Evolutionary conservation across 495 filamentous ascomycete species (phyloP).

Genomic region (Aspergillus heteromorphus): DNA sequence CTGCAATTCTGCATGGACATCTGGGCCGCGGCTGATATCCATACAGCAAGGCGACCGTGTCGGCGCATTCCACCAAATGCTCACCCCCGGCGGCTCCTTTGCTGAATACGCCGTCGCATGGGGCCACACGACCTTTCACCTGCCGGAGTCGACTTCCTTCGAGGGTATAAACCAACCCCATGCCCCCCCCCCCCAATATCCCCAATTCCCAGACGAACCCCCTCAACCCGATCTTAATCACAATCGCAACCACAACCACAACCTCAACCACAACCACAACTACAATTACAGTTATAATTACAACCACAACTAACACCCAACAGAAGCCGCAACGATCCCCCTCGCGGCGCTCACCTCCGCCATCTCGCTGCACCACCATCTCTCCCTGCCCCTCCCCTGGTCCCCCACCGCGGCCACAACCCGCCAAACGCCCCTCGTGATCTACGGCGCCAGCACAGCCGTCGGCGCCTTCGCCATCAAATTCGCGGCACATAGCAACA

Average conservation of each 20-base stretch:
- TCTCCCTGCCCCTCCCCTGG: constrained; percentile 61
- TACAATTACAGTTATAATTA: too few species aligned
- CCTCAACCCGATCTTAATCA: background rate
- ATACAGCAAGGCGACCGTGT: constrained; percentile 58
- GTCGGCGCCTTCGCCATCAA: constrained; percentile 65
- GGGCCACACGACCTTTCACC: constrained; percentile 62
- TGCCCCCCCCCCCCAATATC: background rate
- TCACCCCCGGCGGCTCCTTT: constrained; percentile 50
- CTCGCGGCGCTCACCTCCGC: constrained; percentile 68
- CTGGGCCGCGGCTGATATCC: too few species aligned
- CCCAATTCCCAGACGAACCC: background rate
- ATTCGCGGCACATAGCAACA: constrained; percentile 57
- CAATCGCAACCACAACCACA: too few species aligned
- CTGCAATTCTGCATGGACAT: too few species aligned
- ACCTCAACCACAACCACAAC: too few species aligned
- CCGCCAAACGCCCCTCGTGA: constrained; percentile 45
- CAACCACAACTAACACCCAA: background rate
- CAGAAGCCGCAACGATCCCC: constrained; percentile 61
- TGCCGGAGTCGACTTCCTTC: constrained; percentile 57
- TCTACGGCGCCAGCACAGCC: constrained; percentile 61
- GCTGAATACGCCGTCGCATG: constrained; percentile 66
- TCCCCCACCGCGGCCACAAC: constrained; percentile 28
- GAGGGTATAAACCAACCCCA: constrained; percentile 36
- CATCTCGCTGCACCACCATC: constrained; percentile 52
- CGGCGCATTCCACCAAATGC: constrained; percentile 64